A percentile compares a stretch with the other conserved stretches of the same genome.
These are phyloP conservation scores for Apiotrichum porosum DNA, from an alignment of 1,284 basidiomycete genomes.

Conservation along the genomic window DNA sequence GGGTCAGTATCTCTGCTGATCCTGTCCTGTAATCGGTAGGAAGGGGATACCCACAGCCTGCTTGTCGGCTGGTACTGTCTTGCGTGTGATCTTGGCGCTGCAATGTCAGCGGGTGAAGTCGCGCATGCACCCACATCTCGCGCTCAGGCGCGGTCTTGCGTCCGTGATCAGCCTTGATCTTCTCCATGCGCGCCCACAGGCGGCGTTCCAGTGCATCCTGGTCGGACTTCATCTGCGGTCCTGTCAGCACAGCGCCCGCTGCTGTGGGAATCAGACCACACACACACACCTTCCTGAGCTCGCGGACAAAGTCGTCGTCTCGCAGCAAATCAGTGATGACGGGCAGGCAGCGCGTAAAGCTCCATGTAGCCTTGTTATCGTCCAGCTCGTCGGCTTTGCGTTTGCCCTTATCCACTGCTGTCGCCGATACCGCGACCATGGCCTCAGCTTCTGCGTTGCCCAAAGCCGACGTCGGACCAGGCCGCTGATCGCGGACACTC, in stretches of 20 bases:
- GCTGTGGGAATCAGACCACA: not conserved
- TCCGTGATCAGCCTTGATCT: slow-evolving; percentile 37
- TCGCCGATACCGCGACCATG: not conserved
- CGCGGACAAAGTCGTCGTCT: slow-evolving; percentile 34
- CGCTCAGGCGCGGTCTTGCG: slow-evolving; percentile 27
- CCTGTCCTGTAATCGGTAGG: too few species aligned
- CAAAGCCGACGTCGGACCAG: too few species aligned
- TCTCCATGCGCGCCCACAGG: slow-evolving; percentile 42
- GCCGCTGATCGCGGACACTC: too few species aligned
- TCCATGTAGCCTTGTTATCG: slow-evolving; percentile 5
- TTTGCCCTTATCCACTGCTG: slow-evolving; percentile 11
- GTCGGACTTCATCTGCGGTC: slow-evolving; percentile 40
- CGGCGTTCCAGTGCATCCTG: slow-evolving; percentile 40
- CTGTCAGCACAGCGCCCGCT: slow-evolving; percentile 1
- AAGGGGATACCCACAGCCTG: too few species aligned
- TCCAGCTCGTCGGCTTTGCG: slow-evolving; percentile 9
- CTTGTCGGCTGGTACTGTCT: too few species aligned
- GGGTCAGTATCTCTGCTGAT: too few species aligned
- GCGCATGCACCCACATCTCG: slow-evolving; percentile 18
- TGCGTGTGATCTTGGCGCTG: too few species aligned
- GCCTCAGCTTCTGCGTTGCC: too few species aligned
- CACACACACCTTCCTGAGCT: slow-evolving; percentile 35
- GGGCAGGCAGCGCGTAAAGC: slow-evolving; percentile 35
- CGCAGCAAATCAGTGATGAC: slow-evolving; percentile 31
- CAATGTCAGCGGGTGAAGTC: too few species aligned